Evolutionary conservation across 495 filamentous ascomycete genomes (phyloP).

Genomic region (Tricharina praecox): DNA sequence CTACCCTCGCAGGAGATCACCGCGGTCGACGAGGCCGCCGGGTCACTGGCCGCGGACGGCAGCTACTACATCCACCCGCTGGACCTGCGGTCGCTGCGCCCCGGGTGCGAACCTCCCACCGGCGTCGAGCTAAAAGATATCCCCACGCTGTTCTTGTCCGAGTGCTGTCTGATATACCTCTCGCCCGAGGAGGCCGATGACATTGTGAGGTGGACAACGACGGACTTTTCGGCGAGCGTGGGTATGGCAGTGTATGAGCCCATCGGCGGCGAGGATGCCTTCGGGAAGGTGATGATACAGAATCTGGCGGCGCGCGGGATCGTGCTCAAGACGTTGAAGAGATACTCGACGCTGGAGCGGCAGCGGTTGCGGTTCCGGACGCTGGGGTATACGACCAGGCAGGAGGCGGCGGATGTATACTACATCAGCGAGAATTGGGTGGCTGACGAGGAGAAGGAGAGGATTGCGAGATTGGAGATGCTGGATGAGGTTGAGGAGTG

Average conservation of each 20-base stretch:
- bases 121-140: slow-evolving; percentile 36
- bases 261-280: slow-evolving; percentile 62
- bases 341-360: slow-evolving; percentile 45
- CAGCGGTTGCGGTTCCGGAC: slow-evolving; percentile 48
- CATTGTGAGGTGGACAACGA: slow-evolving; percentile 52
- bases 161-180: slow-evolving; percentile 89
- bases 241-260: slow-evolving; percentile 78
- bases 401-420: slow-evolving; percentile 49
- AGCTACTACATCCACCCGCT: slow-evolving; percentile 71
- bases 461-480: slow-evolving; percentile 65
- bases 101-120: slow-evolving; percentile 18
- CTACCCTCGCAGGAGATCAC: neutral
- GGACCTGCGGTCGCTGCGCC: slow-evolving; percentile 52
- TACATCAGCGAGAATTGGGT: slow-evolving; percentile 66
- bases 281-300: slow-evolving; percentile 75
- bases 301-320: slow-evolving; percentile 80
- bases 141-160: slow-evolving; percentile 74
- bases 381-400: slow-evolving; percentile 41
- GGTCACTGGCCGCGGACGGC: slow-evolving; percentile 20
- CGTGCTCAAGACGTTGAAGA: slow-evolving; percentile 60
- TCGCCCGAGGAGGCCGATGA: slow-evolving; percentile 40
- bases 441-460: slow-evolving; percentile 50
- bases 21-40: slow-evolving; percentile 7
- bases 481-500: slow-evolving; percentile 95
- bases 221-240: slow-evolving; percentile 35